phyloP scores from a whole-genome alignment of 2,329 filamentous ascomycete genomes.

The Botrytis byssoidea region DNA sequence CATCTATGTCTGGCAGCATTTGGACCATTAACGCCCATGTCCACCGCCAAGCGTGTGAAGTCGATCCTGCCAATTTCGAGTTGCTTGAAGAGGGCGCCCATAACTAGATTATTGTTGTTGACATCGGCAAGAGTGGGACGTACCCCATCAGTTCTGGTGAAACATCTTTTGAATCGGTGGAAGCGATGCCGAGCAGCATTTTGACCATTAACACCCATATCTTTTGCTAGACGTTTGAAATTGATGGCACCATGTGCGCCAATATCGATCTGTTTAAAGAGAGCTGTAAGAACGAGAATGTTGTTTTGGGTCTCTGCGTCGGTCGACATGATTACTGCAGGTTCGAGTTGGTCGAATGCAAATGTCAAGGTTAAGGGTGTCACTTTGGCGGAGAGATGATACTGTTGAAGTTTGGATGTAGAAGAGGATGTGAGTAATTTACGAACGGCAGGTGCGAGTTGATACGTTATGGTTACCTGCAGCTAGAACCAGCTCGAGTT shows the following conservation, averaged over 20 bases:
- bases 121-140: background rate
- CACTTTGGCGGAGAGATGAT: background rate
- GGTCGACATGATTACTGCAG: background rate
- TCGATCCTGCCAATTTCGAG: background rate
- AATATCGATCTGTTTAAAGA: conserved; percentile 6
- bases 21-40: background rate
- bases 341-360: background rate
- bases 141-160: background rate
- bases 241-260: background rate
- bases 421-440: background rate
- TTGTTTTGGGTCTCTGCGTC: background rate
- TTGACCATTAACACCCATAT: background rate
- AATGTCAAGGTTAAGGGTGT: background rate
- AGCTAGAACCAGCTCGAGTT: background rate
- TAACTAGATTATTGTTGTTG: background rate
- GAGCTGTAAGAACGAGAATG: conserved; percentile 3
- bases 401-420: background rate
- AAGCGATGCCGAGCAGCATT: conserved; percentile 9
- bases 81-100: background rate
- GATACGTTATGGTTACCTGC: too few relatives aligned
- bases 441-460: background rate
- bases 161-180: background rate
- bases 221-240: background rate
- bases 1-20: conserved; percentile 7
- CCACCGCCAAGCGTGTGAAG: background rate